Evolutionary conservation across 129 eudicot species (phyloP).

Genomic region (Deinandra increscens): DNA sequence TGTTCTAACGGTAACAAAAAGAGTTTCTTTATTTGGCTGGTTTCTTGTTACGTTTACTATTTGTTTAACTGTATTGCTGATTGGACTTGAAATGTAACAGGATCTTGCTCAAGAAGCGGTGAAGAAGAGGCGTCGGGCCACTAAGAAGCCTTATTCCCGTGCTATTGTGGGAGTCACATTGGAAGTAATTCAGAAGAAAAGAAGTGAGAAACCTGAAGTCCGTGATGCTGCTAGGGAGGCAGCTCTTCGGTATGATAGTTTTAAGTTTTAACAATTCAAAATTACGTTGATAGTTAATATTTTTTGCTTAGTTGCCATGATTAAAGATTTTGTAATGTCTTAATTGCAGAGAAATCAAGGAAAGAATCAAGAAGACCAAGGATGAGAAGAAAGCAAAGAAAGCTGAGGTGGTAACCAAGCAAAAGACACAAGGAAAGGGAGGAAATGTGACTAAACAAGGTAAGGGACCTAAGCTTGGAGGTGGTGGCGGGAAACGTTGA

Average conservation of each 20-base stretch:
- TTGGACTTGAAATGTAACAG: conserved; percentile 11
- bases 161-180: conserved; percentile 64
- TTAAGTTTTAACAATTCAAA: not conserved
- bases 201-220: conserved; percentile 62
- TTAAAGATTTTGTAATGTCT: not conserved
- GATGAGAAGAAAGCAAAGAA: conserved; percentile 69
- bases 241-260: conserved; percentile 50
- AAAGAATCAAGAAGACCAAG: conserved; percentile 61
- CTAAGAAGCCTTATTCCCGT: conserved; percentile 61
- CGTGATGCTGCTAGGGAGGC: conserved; percentile 67
- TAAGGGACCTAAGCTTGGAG: conserved; percentile 58
- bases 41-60: not conserved
- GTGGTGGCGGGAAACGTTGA: conserved; percentile 65
- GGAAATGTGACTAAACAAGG: conserved; percentile 39
- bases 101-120: conserved; percentile 56
- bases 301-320: not conserved
- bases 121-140: conserved; percentile 59
- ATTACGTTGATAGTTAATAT: not conserved
- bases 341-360: conserved; percentile 50
- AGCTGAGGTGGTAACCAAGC: conserved; percentile 50
- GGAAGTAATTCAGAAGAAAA: conserved; percentile 66
- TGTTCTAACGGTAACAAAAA: too few relatives aligned
- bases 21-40: not conserved
- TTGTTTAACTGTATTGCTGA: not conserved
- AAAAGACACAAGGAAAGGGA: conserved; percentile 43